Evolutionary conservation across 495 filamentous ascomycete genomes (phyloP).

Genomic region (Tetracladium marchalianum): DNA sequence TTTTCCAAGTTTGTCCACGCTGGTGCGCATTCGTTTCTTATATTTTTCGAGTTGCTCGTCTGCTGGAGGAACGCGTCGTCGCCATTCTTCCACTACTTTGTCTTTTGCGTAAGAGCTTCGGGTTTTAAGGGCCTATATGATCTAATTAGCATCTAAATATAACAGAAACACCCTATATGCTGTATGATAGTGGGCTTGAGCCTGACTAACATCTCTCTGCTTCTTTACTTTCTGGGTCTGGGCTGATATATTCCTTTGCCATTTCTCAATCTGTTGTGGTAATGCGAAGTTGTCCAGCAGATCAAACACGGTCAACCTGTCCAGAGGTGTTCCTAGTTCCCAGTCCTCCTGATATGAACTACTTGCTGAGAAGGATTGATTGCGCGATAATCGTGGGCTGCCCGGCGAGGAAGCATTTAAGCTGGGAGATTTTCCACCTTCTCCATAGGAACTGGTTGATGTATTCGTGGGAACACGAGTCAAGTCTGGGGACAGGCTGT

Average conservation of each 20-base stretch:
- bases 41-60: slow-evolving; percentile 93
- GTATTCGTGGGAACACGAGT: slow-evolving; percentile 19
- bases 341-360: slow-evolving; percentile 81
- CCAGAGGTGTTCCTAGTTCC: slow-evolving; percentile 77
- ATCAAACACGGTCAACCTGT: slow-evolving; percentile 85
- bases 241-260: slow-evolving; percentile 67
- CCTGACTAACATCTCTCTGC: slow-evolving; percentile 60
- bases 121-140: slow-evolving; percentile 6
- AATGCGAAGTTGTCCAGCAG: slow-evolving; percentile 89
- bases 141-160: not conserved
- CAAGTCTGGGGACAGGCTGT: slow-evolving; percentile 14
- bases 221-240: slow-evolving; percentile 78
- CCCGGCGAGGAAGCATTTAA: slow-evolving; percentile 33
- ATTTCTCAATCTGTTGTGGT: slow-evolving; percentile 76
- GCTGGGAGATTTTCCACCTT: slow-evolving; percentile 32
- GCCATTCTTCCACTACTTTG: slow-evolving; percentile 80
- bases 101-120: slow-evolving; percentile 30
- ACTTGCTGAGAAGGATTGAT: slow-evolving; percentile 64
- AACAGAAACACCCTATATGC: slow-evolving; percentile 35
- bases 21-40: slow-evolving; percentile 70
- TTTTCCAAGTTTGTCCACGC: slow-evolving; percentile 75
- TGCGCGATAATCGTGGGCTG: slow-evolving; percentile 53
- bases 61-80: slow-evolving; percentile 66
- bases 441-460: slow-evolving; percentile 28
- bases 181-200: slow-evolving; percentile 29